A percentile compares a stretch with the other conserved stretches of the same genome.
These are phyloP conservation scores for Blastobotrys americana DNA, from an alignment of 805 yeast genomes.

Conservation along the genomic window DNA sequence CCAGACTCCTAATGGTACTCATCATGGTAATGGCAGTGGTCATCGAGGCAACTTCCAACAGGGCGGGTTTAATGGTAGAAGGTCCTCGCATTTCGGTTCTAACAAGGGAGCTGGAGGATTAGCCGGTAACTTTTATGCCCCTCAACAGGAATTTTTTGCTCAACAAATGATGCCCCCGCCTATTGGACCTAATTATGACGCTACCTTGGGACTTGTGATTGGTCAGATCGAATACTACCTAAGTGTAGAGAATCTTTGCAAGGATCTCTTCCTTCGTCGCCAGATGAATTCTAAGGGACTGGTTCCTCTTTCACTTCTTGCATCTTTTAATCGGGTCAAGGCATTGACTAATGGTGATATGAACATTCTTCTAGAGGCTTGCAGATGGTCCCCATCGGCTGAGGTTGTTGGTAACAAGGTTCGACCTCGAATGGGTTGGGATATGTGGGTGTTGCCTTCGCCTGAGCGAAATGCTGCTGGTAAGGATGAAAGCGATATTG, in stretches of 20 bases:
- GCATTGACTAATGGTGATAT: conserved; percentile 53
- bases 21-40: conserved; percentile 4
- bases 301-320: conserved; percentile 54
- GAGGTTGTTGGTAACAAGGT: conserved; percentile 50
- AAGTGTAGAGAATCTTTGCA: conserved; percentile 75
- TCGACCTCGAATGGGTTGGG: conserved; percentile 51
- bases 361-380: conserved; percentile 47
- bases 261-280: conserved; percentile 74
- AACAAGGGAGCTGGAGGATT: conserved; percentile 6
- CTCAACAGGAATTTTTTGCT: conserved; percentile 9
- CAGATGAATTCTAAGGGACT: conserved; percentile 76
- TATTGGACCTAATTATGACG: conserved; percentile 14
- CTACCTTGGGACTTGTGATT: conserved; percentile 29
- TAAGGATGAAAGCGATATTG: conserved; percentile 33
- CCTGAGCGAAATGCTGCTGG: conserved; percentile 44
- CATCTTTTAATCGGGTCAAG: conserved; percentile 69
- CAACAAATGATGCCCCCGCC: conserved; percentile 11
- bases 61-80: conserved; percentile 8
- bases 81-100: conserved; percentile 16
- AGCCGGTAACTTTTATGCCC: conserved; percentile 7
- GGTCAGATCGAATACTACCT: conserved; percentile 85
- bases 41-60: conserved; percentile 8
- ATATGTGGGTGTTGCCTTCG: conserved; percentile 61
- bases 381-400: conserved; percentile 45
- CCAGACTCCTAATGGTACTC: conserved; percentile 4